Base-by-base conservation (phyloP, 2,329 filamentous ascomycete species). In the Claviceps digitariae region DNA sequence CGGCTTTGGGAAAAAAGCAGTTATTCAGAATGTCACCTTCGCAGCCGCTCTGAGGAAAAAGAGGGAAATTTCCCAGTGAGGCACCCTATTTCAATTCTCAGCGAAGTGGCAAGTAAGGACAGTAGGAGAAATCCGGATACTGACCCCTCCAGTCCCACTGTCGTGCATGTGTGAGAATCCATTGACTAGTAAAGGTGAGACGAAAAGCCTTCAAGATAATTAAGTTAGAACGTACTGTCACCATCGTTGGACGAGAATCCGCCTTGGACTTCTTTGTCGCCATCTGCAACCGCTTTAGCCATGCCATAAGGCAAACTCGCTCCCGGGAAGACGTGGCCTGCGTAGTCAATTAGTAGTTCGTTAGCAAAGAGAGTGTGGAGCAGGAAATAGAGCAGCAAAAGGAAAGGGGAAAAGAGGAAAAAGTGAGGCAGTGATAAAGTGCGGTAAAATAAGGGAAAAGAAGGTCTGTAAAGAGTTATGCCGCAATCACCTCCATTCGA, bases 31-130 rank as follows among this genome's bases (percentile, higher is more conserved):
- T 66, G 58, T 77, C 71, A 7, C 69, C 67, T 0, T 69, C 63
- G 54, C 75, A 78, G 9, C 61, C 61, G 1, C 74, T 72, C 55
- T 77, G 73, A 17, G 71, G 67, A 56, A 77, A 78, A 0, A 78
- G 60, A 5, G 75, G 75, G 54, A 78, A 78, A 53, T 78, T 78
- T 10, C 72, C 75, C 21, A 77, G 59, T 0, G 73, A 77, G 1
- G 74, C 71, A 17, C 63, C 64, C 64, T 64, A 40, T 25, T 15
- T 31, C 12, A 12, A 3, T 17, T 27, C 17, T 51, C 23, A 51
- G 50, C 20, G 13, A n/a, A 4, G 3, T 34, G 25, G 20, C 10
- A 31, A 7, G 17, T 20, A 29, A 41, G n/a, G n/a, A n/a, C n/a
- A n/a, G 17, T 13, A 21, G 7, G 29, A 48, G 49, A 2, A 9